Evolutionary conservation across 1,139 yeast species (phyloP), one percentile per base, ranked within the genome.

Genomic region (Yamadazyma mexicana): DNA sequence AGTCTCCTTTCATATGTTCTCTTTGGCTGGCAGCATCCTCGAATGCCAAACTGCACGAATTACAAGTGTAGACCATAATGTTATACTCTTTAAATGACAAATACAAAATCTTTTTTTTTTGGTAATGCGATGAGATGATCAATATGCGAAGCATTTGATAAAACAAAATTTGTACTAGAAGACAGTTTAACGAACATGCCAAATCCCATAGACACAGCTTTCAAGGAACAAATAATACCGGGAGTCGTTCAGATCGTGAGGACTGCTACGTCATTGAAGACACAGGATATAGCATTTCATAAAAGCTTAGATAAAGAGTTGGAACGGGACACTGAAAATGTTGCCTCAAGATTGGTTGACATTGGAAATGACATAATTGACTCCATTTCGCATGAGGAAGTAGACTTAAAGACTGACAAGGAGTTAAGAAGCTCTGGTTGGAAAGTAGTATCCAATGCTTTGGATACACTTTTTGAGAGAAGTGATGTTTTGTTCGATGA

Each of bases 211-310:
- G 29, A 32, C 14, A 24, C 37, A 11, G 7, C 23, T 10, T 29
- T 44, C 26, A 33, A 38, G 29, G 52, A 56, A 7, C 59, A 47
- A 15, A 54, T 63, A 4, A 48, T 70, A 17, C 72, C 83, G 2
- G 61, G 64, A 42, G 70, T 78, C 3, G 70, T 78, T 37, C 70
- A 70, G 18, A 70, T 84, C 1, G 80, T 88, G 27, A 72, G 96
- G 46, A 76, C 87, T 2, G 79, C 96, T 0, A 69, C 84, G 5
- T 79, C 86, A 2, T 64, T 92, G 33, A 85, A 89, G 2, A 79
- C 88, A 0, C 88, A 87, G 48, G 98, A 92, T 64, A 76, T 89
- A 18, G 76, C 75, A 33, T 92, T 91, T 54, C 79, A 81, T 62
- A 75, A 74, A 40, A 78, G 89, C 33, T 59, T 89, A n/a, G 95